Evolutionary conservation across 148 eudicot genomes (phyloP), one percentile per base, ranked within the genome.

Genomic region (Amaranthus palmeri): DNA sequence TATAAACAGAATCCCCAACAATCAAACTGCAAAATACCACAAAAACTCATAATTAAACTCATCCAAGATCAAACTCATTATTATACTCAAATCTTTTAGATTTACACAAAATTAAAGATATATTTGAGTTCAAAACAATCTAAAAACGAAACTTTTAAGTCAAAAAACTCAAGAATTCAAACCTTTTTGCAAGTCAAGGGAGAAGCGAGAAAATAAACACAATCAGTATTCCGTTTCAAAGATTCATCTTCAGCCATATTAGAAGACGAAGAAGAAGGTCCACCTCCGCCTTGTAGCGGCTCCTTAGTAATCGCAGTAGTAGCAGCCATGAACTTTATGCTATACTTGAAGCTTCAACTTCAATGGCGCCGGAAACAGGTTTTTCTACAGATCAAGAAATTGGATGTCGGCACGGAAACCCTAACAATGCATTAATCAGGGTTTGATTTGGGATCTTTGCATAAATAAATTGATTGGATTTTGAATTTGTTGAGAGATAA

Each of bases 151-250:
- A 25, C 1, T 25, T 4, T 56, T 25, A 15, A 43, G 57, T 65
- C 11, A 12, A 55, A 69, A 43, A 63, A 11, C 18, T 18, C 18
- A 18, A 2, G 36, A 25, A 25, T 5, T 18, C 60, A 60, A 43
- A 90, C 98, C 85, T 90, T 92, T 75, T 90, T 92, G 85, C 98
- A 92, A 59, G 93, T 92, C 71, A 92, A 81, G 56, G 98, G 98
- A 43, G 98, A 90, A 54, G 98, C 93, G 3, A 92, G 92, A 70
- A 88, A 92, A 83, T 92, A 92, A 44, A 92, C 87, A 52, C 97
- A 92, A 78, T 92, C 97, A 43, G 96, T 92, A 71, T 83, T 90
- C 58, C 83, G 78, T 81, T 87, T 92, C 76, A 82, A 60, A n/a
- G 81, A 78, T 72, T 90, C 98, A 43, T 92, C 98, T 59, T 90